These are phyloP conservation scores for Naganishia vishniacii DNA, from an alignment of 768 basidiomycete genomes.

Conservation along the genomic window DNA sequence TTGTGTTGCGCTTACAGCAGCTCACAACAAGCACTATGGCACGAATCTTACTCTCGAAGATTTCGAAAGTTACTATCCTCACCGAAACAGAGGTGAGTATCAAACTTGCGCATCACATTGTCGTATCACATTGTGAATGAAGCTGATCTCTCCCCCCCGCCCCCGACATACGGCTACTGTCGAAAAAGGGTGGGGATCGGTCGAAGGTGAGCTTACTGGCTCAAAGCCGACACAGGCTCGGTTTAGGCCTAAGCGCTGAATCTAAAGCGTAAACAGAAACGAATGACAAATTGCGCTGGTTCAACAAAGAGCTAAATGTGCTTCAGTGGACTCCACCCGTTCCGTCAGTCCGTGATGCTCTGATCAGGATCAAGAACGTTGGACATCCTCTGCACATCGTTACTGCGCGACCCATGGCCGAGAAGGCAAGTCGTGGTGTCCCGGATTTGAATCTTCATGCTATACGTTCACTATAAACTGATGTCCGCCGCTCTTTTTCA, in stretches of 20 bases:
- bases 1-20: constrained; percentile 1
- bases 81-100: constrained; percentile 18
- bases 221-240: background rate
- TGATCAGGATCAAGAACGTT: background rate
- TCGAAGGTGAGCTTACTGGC: constrained; percentile 5
- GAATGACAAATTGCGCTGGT: constrained; percentile 4
- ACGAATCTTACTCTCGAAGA: constrained; percentile 19
- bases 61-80: constrained; percentile 19
- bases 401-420: constrained; percentile 31
- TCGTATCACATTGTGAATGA: background rate
- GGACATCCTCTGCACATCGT: constrained; percentile 42
- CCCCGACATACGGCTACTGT: no score
- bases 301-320: constrained; percentile 20
- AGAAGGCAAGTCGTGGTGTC: background rate
- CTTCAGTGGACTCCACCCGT: constrained; percentile 15
- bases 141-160: no score
- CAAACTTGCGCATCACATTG: background rate
- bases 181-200: constrained; percentile 19
- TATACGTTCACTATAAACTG: no score
- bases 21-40: constrained; percentile 22
- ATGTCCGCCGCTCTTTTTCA: no score
- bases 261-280: background rate
- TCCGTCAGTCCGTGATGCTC: background rate
- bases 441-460: no score
- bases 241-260: no score